These are phyloP conservation scores for Hericium rajendrae DNA, from an alignment of 768 basidiomycete species.

Conservation along the genomic window DNA sequence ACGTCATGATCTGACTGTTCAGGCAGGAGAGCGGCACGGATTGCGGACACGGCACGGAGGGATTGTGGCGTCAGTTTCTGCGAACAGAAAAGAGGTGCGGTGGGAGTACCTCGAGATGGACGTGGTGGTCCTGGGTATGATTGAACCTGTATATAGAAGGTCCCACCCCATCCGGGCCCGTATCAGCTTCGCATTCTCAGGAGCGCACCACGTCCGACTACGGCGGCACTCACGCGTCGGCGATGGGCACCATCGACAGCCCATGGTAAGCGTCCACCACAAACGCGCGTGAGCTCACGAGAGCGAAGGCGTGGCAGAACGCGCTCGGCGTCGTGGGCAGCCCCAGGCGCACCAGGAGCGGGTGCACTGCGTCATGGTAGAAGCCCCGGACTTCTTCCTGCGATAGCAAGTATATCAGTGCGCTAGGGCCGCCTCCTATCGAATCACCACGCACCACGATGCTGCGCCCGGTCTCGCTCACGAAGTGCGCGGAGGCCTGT, in stretches of 20 bases:
- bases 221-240: slow-evolving; percentile 54
- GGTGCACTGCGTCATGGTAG: slow-evolving; percentile 3
- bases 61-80: slow-evolving; percentile 7
- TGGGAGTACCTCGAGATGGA: slow-evolving; percentile 57
- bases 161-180: slow-evolving; percentile 1
- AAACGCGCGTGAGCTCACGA: slow-evolving; percentile 80
- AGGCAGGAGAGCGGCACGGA: not conserved
- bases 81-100: slow-evolving; percentile 4
- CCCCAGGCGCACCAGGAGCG: slow-evolving; percentile 17
- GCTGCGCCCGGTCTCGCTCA: not conserved
- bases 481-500: slow-evolving; percentile 6
- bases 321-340: slow-evolving; percentile 24
- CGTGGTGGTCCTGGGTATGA: slow-evolving; percentile 55
- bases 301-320: slow-evolving; percentile 46
- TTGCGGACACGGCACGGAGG: not conserved
- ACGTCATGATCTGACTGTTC: slow-evolving; percentile 63
- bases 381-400: slow-evolving; percentile 8
- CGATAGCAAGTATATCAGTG: not conserved
- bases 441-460: not conserved
- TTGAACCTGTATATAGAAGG: slow-evolving; percentile 47
- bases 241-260: slow-evolving; percentile 76
- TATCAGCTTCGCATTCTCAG: not conserved
- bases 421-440: not conserved
- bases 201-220: not conserved
- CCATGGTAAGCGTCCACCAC: slow-evolving; percentile 75